phyloP scores from a whole-genome alignment of 768 basidiomycete species.

The Trametes coccinea region DNA sequence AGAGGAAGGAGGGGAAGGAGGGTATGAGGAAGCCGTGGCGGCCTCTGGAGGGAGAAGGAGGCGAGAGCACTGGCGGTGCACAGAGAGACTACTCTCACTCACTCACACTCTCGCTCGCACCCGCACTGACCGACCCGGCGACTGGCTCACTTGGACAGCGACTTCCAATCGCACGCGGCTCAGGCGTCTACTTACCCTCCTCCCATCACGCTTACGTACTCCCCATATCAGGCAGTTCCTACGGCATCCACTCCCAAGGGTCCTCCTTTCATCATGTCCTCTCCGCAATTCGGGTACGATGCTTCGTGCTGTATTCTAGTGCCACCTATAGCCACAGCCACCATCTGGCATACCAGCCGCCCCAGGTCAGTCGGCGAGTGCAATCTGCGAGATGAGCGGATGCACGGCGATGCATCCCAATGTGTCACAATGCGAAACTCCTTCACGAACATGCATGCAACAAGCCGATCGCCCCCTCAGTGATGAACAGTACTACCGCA shows the following conservation, averaged over 20 bases:
- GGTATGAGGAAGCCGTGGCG: slow-evolving; percentile 6
- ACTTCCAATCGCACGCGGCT: slow-evolving; percentile 15
- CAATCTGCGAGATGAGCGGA: too few species aligned
- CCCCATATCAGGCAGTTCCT: slow-evolving; percentile 3
- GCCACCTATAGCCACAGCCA: too few species aligned
- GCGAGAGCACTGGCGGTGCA: slow-evolving; percentile 4
- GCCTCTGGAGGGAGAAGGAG: slow-evolving; percentile 7
- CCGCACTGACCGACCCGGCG: neutral
- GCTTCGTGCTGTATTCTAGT: too few species aligned
- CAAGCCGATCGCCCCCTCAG: too few species aligned
- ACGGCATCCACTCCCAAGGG: neutral
- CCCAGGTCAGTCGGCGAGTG: too few species aligned
- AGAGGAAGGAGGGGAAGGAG: neutral
- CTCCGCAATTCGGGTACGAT: too few species aligned
- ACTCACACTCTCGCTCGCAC: neutral
- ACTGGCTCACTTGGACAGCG: neutral
- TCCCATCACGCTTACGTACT: slow-evolving; percentile 15
- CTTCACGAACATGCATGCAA: too few species aligned
- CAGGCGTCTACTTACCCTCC: neutral
- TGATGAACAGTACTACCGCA: too few species aligned
- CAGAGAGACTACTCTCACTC: neutral
- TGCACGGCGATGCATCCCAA: too few species aligned
- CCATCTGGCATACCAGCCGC: too few species aligned
- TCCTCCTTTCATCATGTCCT: too few species aligned
- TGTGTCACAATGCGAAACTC: too few species aligned